Evolutionary conservation across 2,329 filamentous ascomycete genomes (phyloP), one percentile per base, ranked within the genome.

Genomic region (Aspergillus sp.): DNA sequence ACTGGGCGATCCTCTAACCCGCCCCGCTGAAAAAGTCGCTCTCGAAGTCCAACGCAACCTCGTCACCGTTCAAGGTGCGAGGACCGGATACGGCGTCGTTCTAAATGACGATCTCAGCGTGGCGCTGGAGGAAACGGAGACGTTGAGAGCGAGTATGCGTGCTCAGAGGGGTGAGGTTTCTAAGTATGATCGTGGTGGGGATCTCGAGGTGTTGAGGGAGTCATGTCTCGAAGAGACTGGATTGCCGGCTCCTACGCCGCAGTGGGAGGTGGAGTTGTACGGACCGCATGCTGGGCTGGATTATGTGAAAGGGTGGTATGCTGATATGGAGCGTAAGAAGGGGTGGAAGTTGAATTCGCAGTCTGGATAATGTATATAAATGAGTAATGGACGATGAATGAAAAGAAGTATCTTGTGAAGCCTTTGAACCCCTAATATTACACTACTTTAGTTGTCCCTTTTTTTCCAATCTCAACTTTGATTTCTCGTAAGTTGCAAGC

Each of bases 291-390:
- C 66, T 12, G 62, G 61, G 9, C 42, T 74, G 41, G 55, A 62
- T 17, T 77, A 76, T 59, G 71, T 76, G 35, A 62, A 65, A 53
- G 51, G 64, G 0, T 76, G 74, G 73, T 75, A 71, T 53, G 54
- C 17, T 15, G 33, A 25, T 22, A 37, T 23, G 32, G 20, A 19
- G 20, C 30, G 12, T 6, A n/a, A 25, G 10, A 13, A 17, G 32
- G 20, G 33, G 37, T 25, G 32, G 33, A 19, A 17, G n/a, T 43
- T 10, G 39, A n/a, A 17, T 38, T 7, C 3, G n/a, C 19, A 17
- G 35, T 5, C 9, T 38, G n/a, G n/a, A 38, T 7, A 4, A 5
- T 38, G 35, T 7, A 19, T 38, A 12, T 12, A 5, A 30, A 4
- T 30, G 25, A 12, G 25, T 12, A 12, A 12, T 30, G 10, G 10